Base-by-base conservation (phyloP, 176 grass and related monocot genomes). In the Avena eriantha region DNA sequence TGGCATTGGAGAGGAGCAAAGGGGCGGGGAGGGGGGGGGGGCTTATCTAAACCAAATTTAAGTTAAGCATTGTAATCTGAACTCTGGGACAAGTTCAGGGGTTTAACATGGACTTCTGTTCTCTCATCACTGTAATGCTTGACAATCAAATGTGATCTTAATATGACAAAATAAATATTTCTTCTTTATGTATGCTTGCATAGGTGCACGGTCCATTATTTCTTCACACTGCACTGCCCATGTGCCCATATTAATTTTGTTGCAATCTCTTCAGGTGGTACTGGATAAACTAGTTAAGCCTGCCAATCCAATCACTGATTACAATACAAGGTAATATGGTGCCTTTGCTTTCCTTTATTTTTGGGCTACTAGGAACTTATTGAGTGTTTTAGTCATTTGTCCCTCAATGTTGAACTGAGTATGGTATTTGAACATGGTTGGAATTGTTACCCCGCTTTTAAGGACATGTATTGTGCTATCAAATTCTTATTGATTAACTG, bases 241-340 rank as follows among this genome's bases (percentile, higher is more conserved):
- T 65, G 34, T 84, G 7, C 29, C 23, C n/a, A 4, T 13, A 69
- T n/a, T 83, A 68, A 64, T 70, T 39, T 71, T 70, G 29, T 86
- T 78, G 45, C 77, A 47, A 48, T 86, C 24, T 70, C 59, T 92
- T 77, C 92, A 98, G 96, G 96, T 94, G 80, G 85, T 98, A 77
- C 82, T 98, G 56, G 96, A 98, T 89, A 96, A 60, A 87, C 85
- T 98, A 91, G 96, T 98, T 77, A 96, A 98, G 87, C 96, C 96
- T 71, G 66, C 64, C 35, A 98, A 98, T 87, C 77, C 88, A 67
- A 98, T 98, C 36, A 74, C 66, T 46, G 96, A 98, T 81, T 96
- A 98, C 78, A 96, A 98, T 86, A 98, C 96, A 77, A 96, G 96
- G 96, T 95, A 92, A 98, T 24, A 8, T 77, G 60, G 14, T 77